Evolutionary conservation across 2,329 filamentous ascomycete species (phyloP).

Genomic region (Calycina marina): DNA sequence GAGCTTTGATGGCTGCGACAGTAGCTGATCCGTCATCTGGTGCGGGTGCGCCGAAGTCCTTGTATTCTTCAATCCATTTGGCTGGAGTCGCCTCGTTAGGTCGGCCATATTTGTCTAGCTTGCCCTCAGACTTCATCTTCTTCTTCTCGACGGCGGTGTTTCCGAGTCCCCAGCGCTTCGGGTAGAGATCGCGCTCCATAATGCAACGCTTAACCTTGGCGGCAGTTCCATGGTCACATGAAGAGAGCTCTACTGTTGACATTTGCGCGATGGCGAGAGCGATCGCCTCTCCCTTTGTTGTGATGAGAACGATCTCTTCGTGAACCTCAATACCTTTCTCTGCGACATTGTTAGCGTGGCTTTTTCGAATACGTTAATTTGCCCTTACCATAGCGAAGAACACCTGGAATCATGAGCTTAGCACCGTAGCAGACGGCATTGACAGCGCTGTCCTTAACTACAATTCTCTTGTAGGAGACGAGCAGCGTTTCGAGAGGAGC

Average conservation of each 20-base stretch:
- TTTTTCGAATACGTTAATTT: constrained; percentile 2
- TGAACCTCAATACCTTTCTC: constrained; percentile 84
- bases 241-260: constrained; percentile 93
- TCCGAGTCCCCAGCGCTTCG: constrained; percentile 88
- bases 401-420: constrained; percentile 95
- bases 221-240: constrained; percentile 93
- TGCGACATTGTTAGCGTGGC: constrained; percentile 25
- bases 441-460: constrained; percentile 93
- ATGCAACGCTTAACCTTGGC: constrained; percentile 99
- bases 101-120: constrained; percentile 94
- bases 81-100: constrained; percentile 85
- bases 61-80: constrained; percentile 87
- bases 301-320: constrained; percentile 96
- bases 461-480: constrained; percentile 86
- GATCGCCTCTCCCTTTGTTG: constrained; percentile 97
- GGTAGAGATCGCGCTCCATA: constrained; percentile 98
- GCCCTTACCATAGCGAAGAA: constrained; percentile 70
- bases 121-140: constrained; percentile 97
- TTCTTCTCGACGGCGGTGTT: constrained; percentile 94
- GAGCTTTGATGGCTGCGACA: constrained; percentile 26
- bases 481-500: constrained; percentile 84
- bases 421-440: constrained; percentile 98
- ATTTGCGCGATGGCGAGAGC: constrained; percentile 93
- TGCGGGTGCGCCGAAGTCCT: constrained; percentile 59
- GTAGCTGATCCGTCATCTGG: constrained; percentile 28